A percentile compares a stretch with the other conserved stretches of the same genome.
phyloP scores from a whole-genome alignment of 2,329 filamentous ascomycete species.

The Fusarium sp. region DNA sequence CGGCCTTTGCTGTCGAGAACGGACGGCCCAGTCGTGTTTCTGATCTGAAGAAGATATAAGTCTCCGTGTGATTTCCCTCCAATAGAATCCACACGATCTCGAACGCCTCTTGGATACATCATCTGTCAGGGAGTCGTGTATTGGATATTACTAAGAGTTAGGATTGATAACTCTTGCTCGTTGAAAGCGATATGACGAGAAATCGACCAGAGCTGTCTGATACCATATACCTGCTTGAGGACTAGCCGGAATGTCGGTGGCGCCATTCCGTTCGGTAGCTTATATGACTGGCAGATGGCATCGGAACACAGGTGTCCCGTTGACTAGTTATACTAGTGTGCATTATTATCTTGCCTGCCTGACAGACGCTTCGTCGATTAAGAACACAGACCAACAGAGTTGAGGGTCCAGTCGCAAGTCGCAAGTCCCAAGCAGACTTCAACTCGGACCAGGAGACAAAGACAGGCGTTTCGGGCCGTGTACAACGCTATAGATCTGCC shows the following conservation, averaged over 20 bases:
- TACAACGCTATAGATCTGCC: neutral
- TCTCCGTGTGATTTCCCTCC: neutral
- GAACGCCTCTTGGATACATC: neutral
- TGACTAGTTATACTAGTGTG: constrained; percentile 20
- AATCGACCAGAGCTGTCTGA: neutral
- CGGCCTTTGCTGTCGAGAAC: neutral
- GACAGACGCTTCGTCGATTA: constrained; percentile 2
- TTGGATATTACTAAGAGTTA: neutral
- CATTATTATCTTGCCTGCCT: constrained; percentile 10
- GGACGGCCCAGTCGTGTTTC: neutral
- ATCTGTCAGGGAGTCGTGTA: neutral
- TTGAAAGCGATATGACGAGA: neutral
- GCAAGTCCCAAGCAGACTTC: neutral
- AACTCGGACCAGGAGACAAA: neutral
- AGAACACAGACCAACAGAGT: neutral
- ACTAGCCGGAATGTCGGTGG: constrained; percentile 19
- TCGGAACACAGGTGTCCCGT: constrained; percentile 12
- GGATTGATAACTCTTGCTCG: neutral
- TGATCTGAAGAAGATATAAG: neutral
- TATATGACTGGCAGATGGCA: constrained; percentile 18
- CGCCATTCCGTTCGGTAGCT: constrained; percentile 33
- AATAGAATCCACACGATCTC: neutral
- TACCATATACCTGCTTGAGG: constrained; percentile 11
- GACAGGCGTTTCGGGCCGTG: neutral
- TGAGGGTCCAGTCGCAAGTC: neutral